phyloP scores from a whole-genome alignment of 192 early-diverging fungal species.

The Thamnidium elegans region DNA sequence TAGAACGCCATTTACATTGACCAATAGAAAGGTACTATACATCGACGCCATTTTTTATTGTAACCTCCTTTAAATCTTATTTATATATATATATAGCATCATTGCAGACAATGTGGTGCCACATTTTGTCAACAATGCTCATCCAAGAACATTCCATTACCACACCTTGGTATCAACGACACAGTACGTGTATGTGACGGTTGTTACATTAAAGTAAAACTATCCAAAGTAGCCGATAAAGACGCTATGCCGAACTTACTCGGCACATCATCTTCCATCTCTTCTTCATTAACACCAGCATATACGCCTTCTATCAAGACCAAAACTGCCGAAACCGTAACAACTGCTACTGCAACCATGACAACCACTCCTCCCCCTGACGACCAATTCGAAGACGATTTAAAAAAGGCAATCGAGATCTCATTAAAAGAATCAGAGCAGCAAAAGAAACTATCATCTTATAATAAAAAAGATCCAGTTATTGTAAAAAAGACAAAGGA shows the following conservation, averaged over 20 bases:
- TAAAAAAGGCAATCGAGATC: conserved; percentile 88
- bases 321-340: background rate
- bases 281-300: background rate
- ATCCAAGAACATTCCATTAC: conserved; percentile 78
- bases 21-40: conserved; percentile 75
- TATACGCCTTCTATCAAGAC: background rate
- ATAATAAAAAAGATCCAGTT: conserved; percentile 2
- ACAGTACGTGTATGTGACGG: conserved; percentile 94
- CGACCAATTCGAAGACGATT: conserved; percentile 77
- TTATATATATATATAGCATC: conserved; percentile 57
- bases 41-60: too few species aligned
- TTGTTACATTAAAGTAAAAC: conserved; percentile 70
- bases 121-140: conserved; percentile 94
- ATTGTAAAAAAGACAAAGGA: conserved; percentile 10
- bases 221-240: conserved; percentile 27
- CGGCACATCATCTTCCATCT: background rate
- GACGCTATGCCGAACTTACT: conserved; percentile 6
- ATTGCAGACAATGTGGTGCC: conserved; percentile 94
- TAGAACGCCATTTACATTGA: conserved; percentile 85
- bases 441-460: background rate
- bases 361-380: conserved; percentile 18
- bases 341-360: conserved; percentile 18
- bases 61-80: background rate
- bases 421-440: conserved; percentile 76
- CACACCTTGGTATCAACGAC: conserved; percentile 82